Evolutionary conservation across 176 grass and related monocot genomes (phyloP).

Genomic region (Canna indica): DNA sequence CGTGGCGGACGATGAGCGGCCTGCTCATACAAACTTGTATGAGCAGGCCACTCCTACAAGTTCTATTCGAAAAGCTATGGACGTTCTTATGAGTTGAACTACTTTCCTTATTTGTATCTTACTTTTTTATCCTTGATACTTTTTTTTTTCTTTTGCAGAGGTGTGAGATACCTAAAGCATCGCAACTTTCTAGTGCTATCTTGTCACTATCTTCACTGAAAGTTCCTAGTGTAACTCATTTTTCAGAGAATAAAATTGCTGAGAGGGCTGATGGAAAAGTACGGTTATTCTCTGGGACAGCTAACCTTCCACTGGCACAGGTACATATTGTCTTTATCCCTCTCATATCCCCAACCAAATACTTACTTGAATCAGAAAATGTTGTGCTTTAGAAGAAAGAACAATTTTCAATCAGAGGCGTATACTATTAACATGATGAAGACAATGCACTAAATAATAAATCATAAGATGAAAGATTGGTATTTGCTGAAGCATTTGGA

Average conservation of each 20-base stretch:
- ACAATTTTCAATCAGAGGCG: no score
- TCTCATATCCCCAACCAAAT: not conserved
- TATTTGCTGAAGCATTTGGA: no score
- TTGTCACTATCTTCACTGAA: not conserved
- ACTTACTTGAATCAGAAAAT: not conserved
- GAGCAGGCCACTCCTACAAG: no score
- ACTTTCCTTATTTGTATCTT: not conserved
- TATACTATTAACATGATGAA: no score
- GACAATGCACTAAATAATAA: no score
- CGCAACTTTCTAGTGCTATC: not conserved
- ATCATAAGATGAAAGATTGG: no score
- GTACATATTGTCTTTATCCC: not conserved
- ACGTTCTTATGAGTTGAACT: not conserved
- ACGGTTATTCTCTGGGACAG: not conserved
- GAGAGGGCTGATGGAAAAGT: not conserved
- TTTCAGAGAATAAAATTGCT: not conserved
- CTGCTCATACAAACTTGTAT: no score
- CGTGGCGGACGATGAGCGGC: no score
- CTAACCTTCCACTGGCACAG: not conserved
- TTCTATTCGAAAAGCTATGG: no score
- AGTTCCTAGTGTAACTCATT: not conserved
- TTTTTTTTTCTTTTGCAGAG: not conserved
- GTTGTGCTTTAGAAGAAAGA: not conserved
- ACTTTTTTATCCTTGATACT: not conserved
- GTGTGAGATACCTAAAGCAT: not conserved